Evolutionary conservation across 192 early-diverging fungal genomes (phyloP).

Genomic region (Backusella sp.): DNA sequence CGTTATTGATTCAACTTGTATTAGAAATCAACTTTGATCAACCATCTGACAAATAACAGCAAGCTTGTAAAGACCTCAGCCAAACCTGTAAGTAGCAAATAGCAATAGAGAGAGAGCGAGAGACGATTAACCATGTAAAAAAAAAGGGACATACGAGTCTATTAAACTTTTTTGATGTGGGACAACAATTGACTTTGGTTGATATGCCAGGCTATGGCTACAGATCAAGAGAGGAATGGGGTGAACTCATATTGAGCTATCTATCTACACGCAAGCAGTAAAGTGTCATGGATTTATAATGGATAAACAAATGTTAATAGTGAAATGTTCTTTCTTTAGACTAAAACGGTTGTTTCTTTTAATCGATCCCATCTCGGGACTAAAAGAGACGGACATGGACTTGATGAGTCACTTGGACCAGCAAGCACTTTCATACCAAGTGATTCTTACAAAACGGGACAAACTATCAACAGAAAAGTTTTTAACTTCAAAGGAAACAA

Average conservation of each 20-base stretch:
- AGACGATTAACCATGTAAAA: background rate
- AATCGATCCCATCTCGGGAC: constrained; percentile 42
- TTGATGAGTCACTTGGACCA: constrained; percentile 44
- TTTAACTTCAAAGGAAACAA: constrained; percentile 30
- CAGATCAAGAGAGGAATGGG: constrained; percentile 52
- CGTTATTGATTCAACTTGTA: background rate
- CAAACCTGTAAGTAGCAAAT: constrained; percentile 42
- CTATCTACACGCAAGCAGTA: constrained; percentile 43
- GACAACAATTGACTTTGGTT: constrained; percentile 42
- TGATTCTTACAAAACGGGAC: constrained; percentile 52
- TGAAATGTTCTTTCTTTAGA: constrained; percentile 19
- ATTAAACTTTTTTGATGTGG: constrained; percentile 55
- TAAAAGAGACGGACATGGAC: constrained; percentile 46
- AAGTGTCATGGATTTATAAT: background rate
- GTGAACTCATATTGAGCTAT: constrained; percentile 47
- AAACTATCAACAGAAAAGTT: constrained; percentile 38
- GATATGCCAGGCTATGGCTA: constrained; percentile 62
- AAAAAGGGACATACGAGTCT: constrained; percentile 50
- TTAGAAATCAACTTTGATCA: constrained; percentile 56
- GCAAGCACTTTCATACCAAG: constrained; percentile 44
- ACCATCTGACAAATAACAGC: constrained; percentile 45
- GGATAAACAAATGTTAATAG: background rate
- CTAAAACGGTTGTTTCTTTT: constrained; percentile 46
- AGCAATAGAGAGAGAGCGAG: background rate
- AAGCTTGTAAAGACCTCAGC: constrained; percentile 51